A percentile compares a stretch with the other conserved stretches of the same genome.
Evolutionary conservation across 345 rosid species (phyloP).

Genomic region (Iberis pinnata): DNA sequence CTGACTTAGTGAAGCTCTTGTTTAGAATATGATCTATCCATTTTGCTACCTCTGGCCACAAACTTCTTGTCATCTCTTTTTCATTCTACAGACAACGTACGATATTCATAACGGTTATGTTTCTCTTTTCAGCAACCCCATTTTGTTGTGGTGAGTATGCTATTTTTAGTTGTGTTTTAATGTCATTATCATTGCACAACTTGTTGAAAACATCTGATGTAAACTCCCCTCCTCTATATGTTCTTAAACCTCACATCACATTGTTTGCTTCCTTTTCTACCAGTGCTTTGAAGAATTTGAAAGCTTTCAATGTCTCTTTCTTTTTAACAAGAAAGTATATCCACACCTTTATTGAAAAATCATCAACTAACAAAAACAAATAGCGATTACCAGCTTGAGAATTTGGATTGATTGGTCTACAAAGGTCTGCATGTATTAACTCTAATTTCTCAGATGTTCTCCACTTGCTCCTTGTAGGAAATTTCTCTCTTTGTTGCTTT

Average conservation of each 20-base stretch:
- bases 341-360: background rate
- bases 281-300: background rate
- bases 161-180: no score
- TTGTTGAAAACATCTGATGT: background rate
- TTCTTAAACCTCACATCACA: background rate
- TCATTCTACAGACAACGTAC: background rate
- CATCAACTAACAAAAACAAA: background rate
- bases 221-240: background rate
- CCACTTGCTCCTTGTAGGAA: background rate
- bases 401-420: background rate
- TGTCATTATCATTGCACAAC: background rate
- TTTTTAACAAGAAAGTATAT: background rate
- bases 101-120: background rate
- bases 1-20: background rate
- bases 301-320: background rate
- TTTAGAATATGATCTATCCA: background rate
- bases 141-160: background rate
- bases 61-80: background rate
- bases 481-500: background rate
- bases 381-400: background rate
- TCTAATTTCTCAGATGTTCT: background rate
- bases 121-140: background rate
- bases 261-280: background rate
- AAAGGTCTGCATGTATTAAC: background rate
- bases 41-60: background rate